A percentile compares a stretch with the other conserved stretches of the same genome.
Evolutionary conservation across 2,329 filamentous ascomycete genomes (phyloP).

Genomic region (Diaporthe sp.): DNA sequence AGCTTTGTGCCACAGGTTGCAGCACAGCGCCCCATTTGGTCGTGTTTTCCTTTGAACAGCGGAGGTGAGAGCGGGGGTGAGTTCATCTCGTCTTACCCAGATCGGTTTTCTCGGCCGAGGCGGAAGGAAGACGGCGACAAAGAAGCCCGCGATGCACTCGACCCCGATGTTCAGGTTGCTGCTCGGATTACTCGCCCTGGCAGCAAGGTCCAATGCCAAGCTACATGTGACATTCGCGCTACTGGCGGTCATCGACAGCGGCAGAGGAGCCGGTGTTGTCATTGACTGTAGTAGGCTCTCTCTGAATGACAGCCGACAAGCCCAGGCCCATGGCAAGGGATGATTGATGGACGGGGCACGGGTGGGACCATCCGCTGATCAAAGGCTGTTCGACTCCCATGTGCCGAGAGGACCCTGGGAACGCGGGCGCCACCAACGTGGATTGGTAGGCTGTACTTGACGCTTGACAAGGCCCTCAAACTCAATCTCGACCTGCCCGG

Average conservation of each 20-base stretch:
- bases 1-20: slow-evolving; percentile 26
- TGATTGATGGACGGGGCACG: neutral
- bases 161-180: neutral
- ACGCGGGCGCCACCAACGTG: neutral
- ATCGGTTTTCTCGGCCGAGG: neutral
- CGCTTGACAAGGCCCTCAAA: slow-evolving; percentile 18
- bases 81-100: slow-evolving; percentile 18
- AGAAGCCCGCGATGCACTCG: neutral
- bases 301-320: neutral
- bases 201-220: neutral
- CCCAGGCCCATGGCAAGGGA: neutral
- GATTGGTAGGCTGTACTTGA: slow-evolving; percentile 15
- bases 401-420: slow-evolving; percentile 5
- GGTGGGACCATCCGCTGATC: slow-evolving; percentile 18
- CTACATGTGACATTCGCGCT: neutral
- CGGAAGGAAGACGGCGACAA: neutral
- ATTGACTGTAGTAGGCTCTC: neutral
- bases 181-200: neutral
- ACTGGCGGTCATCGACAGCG: neutral
- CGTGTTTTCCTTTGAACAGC: neutral
- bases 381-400: slow-evolving; percentile 3
- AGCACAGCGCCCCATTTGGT: neutral
- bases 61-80: neutral
- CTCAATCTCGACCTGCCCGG: neutral
- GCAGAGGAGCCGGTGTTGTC: neutral